phyloP scores from a whole-genome alignment of 495 filamentous ascomycete species.

The Podospora didyma region DNA sequence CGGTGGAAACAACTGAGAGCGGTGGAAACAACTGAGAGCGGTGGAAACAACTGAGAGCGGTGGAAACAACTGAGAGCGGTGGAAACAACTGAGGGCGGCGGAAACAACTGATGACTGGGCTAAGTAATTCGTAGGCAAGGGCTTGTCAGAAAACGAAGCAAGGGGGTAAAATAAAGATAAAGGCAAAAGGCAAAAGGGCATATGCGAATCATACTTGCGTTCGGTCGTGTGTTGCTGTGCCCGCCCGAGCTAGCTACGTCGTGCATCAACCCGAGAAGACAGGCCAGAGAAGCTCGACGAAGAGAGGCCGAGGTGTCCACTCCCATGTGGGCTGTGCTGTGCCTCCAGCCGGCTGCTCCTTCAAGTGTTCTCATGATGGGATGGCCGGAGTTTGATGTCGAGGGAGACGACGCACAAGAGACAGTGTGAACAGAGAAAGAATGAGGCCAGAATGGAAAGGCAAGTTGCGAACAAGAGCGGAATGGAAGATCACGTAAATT shows the following conservation, averaged over 20 bases:
- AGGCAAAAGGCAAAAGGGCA: conserved; percentile 1
- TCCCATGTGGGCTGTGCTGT: not conserved
- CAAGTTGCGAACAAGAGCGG: not conserved
- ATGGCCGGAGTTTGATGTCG: not conserved
- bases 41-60: too few species aligned
- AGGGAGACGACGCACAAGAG: not conserved
- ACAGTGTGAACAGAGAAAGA: not conserved
- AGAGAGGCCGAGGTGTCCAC: not conserved
- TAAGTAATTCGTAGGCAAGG: not conserved
- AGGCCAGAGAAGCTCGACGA: not conserved
- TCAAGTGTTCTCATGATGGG: not conserved
- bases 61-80: too few species aligned
- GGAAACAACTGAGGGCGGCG: too few species aligned
- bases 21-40: too few species aligned
- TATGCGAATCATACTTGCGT: conserved; percentile 29
- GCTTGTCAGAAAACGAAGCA: not conserved
- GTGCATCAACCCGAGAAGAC: not conserved
- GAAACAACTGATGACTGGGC: too few species aligned
- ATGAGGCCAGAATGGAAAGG: not conserved
- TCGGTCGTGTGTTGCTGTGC: too few species aligned
- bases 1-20: too few species aligned
- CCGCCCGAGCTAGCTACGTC: not conserved
- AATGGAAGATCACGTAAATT: conserved; percentile 1
- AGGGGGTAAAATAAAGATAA: not conserved
- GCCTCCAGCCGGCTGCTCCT: not conserved